Percentiles rank a stretch among this genome's conserved stretches.
These are phyloP conservation scores for Sphaerulina vaccinii DNA, from an alignment of 2,329 filamentous ascomycete species.

Conservation along the genomic window DNA sequence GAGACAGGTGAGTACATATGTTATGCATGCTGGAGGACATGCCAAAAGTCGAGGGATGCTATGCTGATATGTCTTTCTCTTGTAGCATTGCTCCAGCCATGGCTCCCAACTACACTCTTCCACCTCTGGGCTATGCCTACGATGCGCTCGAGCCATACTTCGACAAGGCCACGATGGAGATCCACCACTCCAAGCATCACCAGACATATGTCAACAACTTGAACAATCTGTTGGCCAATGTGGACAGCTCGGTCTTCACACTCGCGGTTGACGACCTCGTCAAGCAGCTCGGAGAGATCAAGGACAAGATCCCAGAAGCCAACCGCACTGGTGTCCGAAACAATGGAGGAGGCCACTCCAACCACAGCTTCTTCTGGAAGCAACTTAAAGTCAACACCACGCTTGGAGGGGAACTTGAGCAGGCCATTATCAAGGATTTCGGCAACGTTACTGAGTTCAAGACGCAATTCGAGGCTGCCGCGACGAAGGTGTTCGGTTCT, in stretches of 20 bases:
- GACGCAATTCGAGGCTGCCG: constrained; percentile 61
- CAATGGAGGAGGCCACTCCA: constrained; percentile 89
- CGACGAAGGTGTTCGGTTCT: constrained; percentile 75
- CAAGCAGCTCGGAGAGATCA: constrained; percentile 51
- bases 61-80: neutral
- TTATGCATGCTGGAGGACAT: neutral
- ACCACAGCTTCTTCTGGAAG: constrained; percentile 91
- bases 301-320: constrained; percentile 60
- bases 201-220: constrained; percentile 75
- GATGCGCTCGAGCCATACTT: constrained; percentile 72
- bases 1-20: neutral
- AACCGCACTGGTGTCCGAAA: constrained; percentile 76
- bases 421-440: constrained; percentile 65
- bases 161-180: constrained; percentile 75
- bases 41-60: neutral
- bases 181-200: constrained; percentile 78
- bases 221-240: constrained; percentile 65
- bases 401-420: constrained; percentile 56
- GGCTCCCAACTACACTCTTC: constrained; percentile 33
- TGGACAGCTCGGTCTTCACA: constrained; percentile 55
- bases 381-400: constrained; percentile 66
- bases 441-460: constrained; percentile 68
- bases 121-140: constrained; percentile 33
- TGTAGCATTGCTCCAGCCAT: constrained; percentile 22
- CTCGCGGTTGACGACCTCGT: constrained; percentile 48